phyloP scores from a whole-genome alignment of 2,329 filamentous ascomycete genomes.

The Alternaria ventricosa region DNA sequence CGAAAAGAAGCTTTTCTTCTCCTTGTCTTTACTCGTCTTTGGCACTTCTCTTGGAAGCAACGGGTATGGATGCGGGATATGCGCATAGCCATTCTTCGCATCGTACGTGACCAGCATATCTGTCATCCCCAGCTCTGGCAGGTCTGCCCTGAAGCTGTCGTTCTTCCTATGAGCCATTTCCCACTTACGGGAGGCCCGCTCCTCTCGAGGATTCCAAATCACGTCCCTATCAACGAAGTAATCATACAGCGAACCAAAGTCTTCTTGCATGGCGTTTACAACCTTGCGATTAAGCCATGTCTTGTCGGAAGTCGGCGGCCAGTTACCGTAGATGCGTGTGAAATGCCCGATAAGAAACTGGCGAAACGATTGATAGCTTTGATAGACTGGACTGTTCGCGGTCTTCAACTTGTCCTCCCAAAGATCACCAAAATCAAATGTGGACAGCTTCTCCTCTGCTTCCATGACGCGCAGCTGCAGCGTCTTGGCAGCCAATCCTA shows the following conservation, averaged over 20 bases:
- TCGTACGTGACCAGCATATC: conserved; percentile 72
- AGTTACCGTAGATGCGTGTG: conserved; percentile 62
- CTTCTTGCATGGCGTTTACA: conserved; percentile 64
- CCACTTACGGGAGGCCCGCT: conserved; percentile 68
- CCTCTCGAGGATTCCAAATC: conserved; percentile 68
- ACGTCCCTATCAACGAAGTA: conserved; percentile 73
- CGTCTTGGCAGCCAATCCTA: conserved; percentile 68
- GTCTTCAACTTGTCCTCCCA: conserved; percentile 55
- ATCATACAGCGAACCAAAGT: conserved; percentile 74
- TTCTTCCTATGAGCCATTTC: conserved; percentile 58
- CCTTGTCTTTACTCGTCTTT: conserved; percentile 27
- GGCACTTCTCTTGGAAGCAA: conserved; percentile 59
- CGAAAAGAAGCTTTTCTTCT: conserved; percentile 47
- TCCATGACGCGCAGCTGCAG: conserved; percentile 67
- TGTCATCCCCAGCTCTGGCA: conserved; percentile 66
- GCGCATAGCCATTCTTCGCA: conserved; percentile 62
- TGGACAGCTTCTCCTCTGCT: conserved; percentile 66
- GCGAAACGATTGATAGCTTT: conserved; percentile 65
- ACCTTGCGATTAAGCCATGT: conserved; percentile 67
- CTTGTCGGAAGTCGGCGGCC: conserved; percentile 61
- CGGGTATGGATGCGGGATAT: conserved; percentile 67
- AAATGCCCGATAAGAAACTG: conserved; percentile 68
- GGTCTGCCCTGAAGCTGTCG: conserved; percentile 51
- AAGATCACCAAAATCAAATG: conserved; percentile 67
- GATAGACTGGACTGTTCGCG: conserved; percentile 54